Percentiles rank a stretch among this genome's conserved stretches.
These are phyloP conservation scores for Kodamaea kaohsiungensis DNA, from an alignment of 805 yeast species.

Conservation along the genomic window DNA sequence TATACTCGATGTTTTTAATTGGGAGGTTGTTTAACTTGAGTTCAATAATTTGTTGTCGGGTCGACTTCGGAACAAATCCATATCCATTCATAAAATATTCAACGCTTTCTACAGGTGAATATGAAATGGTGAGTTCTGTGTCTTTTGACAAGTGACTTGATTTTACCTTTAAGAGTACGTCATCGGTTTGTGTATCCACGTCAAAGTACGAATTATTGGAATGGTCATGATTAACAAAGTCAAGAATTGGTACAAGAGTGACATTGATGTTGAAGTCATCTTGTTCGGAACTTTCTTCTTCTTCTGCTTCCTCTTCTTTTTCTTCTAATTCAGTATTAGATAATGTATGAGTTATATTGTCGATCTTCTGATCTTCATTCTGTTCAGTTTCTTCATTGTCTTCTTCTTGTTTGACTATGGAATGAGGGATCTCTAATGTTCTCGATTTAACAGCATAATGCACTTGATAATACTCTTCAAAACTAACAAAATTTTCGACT, in stretches of 20 bases:
- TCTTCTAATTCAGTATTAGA: neutral
- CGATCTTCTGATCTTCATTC: neutral
- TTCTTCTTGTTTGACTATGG: conserved; percentile 16
- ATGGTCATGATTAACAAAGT: conserved; percentile 64
- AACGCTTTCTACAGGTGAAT: conserved; percentile 23
- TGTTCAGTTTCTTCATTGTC: neutral
- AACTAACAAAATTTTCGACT: conserved; percentile 15
- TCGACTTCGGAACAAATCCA: conserved; percentile 31
- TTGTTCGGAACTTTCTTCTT: neutral
- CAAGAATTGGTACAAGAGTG: conserved; percentile 65
- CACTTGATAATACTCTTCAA: conserved; percentile 29
- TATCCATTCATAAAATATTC: conserved; percentile 28
- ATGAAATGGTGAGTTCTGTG: conserved; percentile 27
- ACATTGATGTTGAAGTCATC: conserved; percentile 50
- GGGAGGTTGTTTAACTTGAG: conserved; percentile 9
- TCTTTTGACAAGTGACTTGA: neutral
- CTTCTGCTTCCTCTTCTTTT: neutral
- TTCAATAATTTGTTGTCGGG: conserved; percentile 16
- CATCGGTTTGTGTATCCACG: conserved; percentile 47
- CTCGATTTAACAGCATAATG: conserved; percentile 56
- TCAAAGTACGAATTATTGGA: conserved; percentile 59
- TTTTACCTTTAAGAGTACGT: conserved; percentile 37
- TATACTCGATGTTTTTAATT: conserved; percentile 13
- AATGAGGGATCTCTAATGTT: conserved; percentile 62
- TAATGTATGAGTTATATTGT: neutral